These are phyloP conservation scores for Nigrospora osmanthi DNA, from an alignment of 2,329 filamentous ascomycete species.

Conservation along the genomic window DNA sequence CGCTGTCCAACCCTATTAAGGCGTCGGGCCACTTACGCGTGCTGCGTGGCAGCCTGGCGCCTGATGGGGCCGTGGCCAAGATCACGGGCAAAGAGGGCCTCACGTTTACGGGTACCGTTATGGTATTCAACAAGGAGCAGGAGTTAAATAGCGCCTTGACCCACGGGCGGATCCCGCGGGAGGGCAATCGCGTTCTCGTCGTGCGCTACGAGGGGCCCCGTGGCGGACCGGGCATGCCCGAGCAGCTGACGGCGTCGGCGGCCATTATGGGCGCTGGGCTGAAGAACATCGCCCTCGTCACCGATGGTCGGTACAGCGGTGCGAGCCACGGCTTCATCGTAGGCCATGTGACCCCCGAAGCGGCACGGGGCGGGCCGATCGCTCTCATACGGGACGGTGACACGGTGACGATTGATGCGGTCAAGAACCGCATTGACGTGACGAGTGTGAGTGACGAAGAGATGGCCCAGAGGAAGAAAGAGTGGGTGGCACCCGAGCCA, in stretches of 20 bases:
- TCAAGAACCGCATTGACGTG: conserved; percentile 65
- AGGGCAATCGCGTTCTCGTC: conserved; percentile 79
- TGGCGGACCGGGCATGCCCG: conserved; percentile 92
- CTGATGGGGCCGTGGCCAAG: conserved; percentile 85
- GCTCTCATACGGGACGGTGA: conserved; percentile 77
- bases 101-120: conserved; percentile 69
- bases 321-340: conserved; percentile 61
- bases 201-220: conserved; percentile 92
- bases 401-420: conserved; percentile 77
- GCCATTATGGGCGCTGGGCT: conserved; percentile 90
- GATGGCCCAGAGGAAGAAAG: conserved; percentile 52
- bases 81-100: conserved; percentile 94
- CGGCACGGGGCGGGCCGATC: conserved; percentile 81
- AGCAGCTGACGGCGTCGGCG: conserved; percentile 81
- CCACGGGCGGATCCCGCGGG: conserved; percentile 55
- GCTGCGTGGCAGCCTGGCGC: conserved; percentile 78
- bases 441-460: conserved; percentile 61
- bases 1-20: conserved; percentile 68
- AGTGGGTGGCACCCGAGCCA: conserved; percentile 65
- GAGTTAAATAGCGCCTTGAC: conserved; percentile 68
- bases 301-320: conserved; percentile 83
- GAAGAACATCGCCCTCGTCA: conserved; percentile 82
- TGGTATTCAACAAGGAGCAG: conserved; percentile 81
- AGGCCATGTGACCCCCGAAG: conserved; percentile 87
- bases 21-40: conserved; percentile 81